Percentiles rank a stretch among this genome's conserved stretches.
Conservation (phyloP, 352 stramenopile genomes). For the Phytophthora vignae region DNA sequence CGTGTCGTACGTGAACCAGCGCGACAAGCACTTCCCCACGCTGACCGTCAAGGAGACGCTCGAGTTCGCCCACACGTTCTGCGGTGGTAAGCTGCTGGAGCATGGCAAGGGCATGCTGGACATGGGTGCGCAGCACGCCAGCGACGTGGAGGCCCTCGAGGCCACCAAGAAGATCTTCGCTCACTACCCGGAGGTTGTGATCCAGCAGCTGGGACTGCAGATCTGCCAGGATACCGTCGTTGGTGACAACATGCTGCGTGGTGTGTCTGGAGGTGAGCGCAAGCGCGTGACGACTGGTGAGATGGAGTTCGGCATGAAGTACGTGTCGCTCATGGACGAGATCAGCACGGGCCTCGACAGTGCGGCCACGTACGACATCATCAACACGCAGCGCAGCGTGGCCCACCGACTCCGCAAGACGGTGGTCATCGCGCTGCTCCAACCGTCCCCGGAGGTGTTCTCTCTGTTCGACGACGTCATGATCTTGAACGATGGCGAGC, state of each 20-base stretch:
- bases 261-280: conserved; percentile 69
- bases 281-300: conserved; percentile 78
- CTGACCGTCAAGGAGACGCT: conserved; percentile 64
- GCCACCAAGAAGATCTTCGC: conserved; percentile 31
- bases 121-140: conserved; percentile 2
- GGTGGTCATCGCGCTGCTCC: conserved; percentile 68
- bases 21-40: conserved; percentile 57
- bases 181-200: conserved; percentile 49
- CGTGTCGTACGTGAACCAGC: conserved; percentile 53
- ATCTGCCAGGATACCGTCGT: conserved; percentile 25
- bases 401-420: conserved; percentile 37
- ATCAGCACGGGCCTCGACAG: conserved; percentile 68
- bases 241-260: conserved; percentile 67
- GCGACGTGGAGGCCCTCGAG: conserved; percentile 10
- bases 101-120: conserved; percentile 15
- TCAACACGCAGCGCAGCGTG: conserved; percentile 30
- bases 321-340: conserved; percentile 86
- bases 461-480: conserved; percentile 71
- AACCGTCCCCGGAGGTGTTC: conserved; percentile 92
- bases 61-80: conserved; percentile 47
- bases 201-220: conserved; percentile 40
- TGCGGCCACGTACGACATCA: conserved; percentile 42
- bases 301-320: conserved; percentile 85
- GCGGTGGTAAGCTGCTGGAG: conserved; percentile 27
- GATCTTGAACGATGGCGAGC: conserved; percentile 51